These are phyloP conservation scores for Penicillium sp. DNA, from an alignment of 2,329 filamentous ascomycete species.

Conservation along the genomic window DNA sequence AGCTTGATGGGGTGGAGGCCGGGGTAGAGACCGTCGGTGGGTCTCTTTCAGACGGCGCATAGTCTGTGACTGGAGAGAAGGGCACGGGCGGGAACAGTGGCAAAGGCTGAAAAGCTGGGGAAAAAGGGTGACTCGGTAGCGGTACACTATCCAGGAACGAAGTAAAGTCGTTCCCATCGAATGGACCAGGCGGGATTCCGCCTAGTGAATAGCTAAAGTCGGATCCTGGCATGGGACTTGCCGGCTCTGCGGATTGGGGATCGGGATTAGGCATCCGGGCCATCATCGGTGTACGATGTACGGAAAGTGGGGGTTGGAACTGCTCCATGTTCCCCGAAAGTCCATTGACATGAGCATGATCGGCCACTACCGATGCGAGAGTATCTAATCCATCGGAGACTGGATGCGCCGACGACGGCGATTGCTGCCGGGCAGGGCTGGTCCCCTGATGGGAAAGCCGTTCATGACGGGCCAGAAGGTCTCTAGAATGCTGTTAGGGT, in stretches of 20 bases:
- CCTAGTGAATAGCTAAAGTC: slow-evolving; percentile 24
- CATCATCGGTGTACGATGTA: slow-evolving; percentile 13
- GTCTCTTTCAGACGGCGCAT: slow-evolving; percentile 22
- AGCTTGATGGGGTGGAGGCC: slow-evolving; percentile 26
- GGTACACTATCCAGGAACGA: slow-evolving; percentile 36
- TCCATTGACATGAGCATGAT: slow-evolving; percentile 15
- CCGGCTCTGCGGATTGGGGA: slow-evolving; percentile 15
- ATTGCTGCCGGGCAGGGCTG: slow-evolving; percentile 12
- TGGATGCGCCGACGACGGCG: slow-evolving; percentile 19
- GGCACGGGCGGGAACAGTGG: slow-evolving; percentile 31
- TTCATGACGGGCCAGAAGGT: slow-evolving; percentile 33
- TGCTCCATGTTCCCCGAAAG: slow-evolving; percentile 12
- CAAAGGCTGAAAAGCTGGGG: slow-evolving; percentile 33
- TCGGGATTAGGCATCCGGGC: slow-evolving; percentile 9
- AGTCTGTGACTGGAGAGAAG: slow-evolving; percentile 26
- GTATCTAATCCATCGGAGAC: slow-evolving; percentile 28
- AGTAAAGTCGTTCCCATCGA: slow-evolving; percentile 36
- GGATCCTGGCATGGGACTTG: slow-evolving; percentile 22
- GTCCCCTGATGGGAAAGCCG: slow-evolving; percentile 26
- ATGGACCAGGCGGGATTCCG: slow-evolving; percentile 13
- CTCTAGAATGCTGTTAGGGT: slow-evolving; percentile 21
- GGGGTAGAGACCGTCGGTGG: slow-evolving; percentile 9
- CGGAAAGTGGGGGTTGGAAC: slow-evolving; percentile 8
- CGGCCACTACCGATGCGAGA: slow-evolving; percentile 29
- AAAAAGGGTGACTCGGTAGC: slow-evolving; percentile 33